A percentile compares a stretch with the other conserved stretches of the same genome.
Evolutionary conservation across 148 eudicot species (phyloP).

Genomic region (Salicornia ramosissima): DNA sequence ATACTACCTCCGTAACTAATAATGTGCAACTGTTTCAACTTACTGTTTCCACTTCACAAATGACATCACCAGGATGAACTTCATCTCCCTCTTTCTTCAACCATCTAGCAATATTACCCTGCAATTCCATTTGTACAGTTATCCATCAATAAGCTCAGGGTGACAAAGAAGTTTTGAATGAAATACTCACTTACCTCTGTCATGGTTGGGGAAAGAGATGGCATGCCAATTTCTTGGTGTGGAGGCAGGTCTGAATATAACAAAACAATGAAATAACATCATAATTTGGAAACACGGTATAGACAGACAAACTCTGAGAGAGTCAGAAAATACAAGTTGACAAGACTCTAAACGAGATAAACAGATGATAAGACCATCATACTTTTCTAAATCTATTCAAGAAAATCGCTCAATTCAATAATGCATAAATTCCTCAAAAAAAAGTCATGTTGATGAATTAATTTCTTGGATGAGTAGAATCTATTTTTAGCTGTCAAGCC

Average conservation of each 20-base stretch:
- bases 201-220: slow-evolving; percentile 96
- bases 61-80: slow-evolving; percentile 90
- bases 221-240: slow-evolving; percentile 95
- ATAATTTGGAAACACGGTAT: not conserved
- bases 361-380: not conserved
- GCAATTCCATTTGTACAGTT: slow-evolving; percentile 26
- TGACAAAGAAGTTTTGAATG: not conserved
- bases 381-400: not conserved
- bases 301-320: not conserved
- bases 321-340: not conserved
- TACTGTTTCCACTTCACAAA: slow-evolving; percentile 99
- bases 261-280: not conserved
- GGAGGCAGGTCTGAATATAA: slow-evolving; percentile 69
- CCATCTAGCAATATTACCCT: slow-evolving; percentile 98
- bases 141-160: not conserved
- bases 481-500: not conserved
- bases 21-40: too few relatives aligned
- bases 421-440: not conserved
- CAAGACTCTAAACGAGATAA: not conserved
- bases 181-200: slow-evolving; percentile 55
- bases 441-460: not conserved
- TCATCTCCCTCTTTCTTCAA: slow-evolving; percentile 94
- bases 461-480: not conserved
- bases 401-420: not conserved
- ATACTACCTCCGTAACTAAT: too few relatives aligned